phyloP scores from a whole-genome alignment of 352 stramenopile species.

The Phytophthora chlamydospora region DNA sequence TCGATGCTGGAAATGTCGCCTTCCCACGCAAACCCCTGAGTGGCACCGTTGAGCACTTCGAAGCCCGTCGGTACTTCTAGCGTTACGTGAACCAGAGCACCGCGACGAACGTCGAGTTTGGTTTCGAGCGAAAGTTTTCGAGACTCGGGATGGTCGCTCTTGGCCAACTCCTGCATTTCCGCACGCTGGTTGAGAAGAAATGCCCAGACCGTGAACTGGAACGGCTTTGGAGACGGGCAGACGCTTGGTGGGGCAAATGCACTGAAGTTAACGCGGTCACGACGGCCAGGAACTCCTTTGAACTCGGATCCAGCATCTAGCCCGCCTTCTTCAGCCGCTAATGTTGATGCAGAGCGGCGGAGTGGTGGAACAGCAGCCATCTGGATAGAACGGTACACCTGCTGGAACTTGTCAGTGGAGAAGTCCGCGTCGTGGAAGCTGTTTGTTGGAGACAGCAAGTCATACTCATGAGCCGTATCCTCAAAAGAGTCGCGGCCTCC shows the following conservation, averaged over 20 bases:
- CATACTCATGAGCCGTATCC: conserved; percentile 45
- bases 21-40: conserved; percentile 75
- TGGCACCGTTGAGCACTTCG: conserved; percentile 60
- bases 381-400: conserved; percentile 78
- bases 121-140: conserved; percentile 62
- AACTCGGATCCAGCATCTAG: conserved; percentile 39
- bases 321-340: conserved; percentile 30
- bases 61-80: conserved; percentile 72
- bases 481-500: conserved; percentile 30
- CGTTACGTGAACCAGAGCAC: conserved; percentile 76
- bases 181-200: conserved; percentile 73
- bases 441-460: conserved; percentile 60
- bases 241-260: conserved; percentile 73
- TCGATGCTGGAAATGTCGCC: conserved; percentile 66
- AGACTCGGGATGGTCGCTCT: conserved; percentile 40
- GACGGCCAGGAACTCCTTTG: conserved; percentile 45
- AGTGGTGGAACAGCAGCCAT: conserved; percentile 25
- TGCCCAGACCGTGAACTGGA: conserved; percentile 76
- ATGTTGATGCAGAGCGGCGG: conserved; percentile 17
- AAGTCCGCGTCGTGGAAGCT: conserved; percentile 65
- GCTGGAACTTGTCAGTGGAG: conserved; percentile 72
- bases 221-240: conserved; percentile 59
- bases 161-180: conserved; percentile 70
- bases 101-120: conserved; percentile 73
- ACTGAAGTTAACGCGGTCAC: conserved; percentile 82